Base-by-base conservation (phyloP, 1,284 basidiomycete species). In the Cryptococcus amylolentus region DNA sequence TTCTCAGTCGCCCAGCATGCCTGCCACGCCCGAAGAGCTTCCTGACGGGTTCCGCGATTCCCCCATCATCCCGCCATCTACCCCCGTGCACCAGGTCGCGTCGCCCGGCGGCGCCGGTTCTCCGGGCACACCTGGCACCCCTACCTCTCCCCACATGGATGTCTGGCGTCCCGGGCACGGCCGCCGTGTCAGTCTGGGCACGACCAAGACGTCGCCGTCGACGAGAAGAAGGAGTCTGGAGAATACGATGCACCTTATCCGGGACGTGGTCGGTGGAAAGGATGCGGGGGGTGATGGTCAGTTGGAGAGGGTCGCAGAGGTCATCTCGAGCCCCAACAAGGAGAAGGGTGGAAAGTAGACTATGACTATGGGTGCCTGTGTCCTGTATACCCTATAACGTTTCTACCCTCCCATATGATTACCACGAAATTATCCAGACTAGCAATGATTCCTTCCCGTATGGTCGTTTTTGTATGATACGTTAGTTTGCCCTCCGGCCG, bases 211-310 rank as follows among this genome's bases (percentile, higher is more conserved):
- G 47, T 91, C 88, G 71, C 95, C 96, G 10, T 93, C 89, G 70
- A 98, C 88, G 57, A 83, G 96, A 63, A 81, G 94, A 75, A 83
- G 94, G 67, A 93, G 90, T 71, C 80, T 98, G 73, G 95, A 98
- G 81, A 94, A 89, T 73, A 98, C 95, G 52, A 92, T 96, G 81
- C 88, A 88, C 67, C 84, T 98, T 77, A 96, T 99, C 71, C 88
- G 92, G 76, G 89, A 89, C 64, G 89, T 88, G 12, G 84, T 86
- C 73, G 91, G 91, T 60, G 88, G 86, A 41, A 83, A 79, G 71
- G 84, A 78, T 55, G 72, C 76, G 31, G 67, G 66, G 46, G 72
- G 71, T 8, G 73, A 76, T 61, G 62, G 59, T 26, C 66, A 73
- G 55, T 60, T 78, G 20, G 68, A 73, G 58, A 69, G 71, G 52